Evolutionary conservation across 352 stramenopile species (phyloP).

Genomic region (Pythium guiyangense): DNA sequence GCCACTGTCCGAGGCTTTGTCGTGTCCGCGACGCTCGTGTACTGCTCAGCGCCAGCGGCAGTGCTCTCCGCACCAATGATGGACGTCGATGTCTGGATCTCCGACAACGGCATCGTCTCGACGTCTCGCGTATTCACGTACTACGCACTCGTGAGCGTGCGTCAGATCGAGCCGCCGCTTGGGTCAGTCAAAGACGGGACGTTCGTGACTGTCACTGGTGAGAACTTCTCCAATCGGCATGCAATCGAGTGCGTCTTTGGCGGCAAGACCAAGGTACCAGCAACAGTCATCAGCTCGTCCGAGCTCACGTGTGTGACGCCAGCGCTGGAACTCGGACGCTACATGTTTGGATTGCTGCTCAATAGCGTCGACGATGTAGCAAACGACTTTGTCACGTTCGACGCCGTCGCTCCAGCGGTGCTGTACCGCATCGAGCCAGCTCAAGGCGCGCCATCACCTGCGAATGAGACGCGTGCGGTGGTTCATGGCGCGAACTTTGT

Average conservation of each 20-base stretch:
- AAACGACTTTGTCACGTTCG: conserved; percentile 29
- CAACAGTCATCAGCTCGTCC: conserved; percentile 5
- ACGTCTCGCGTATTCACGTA: conserved; percentile 18
- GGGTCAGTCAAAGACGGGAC: conserved; percentile 30
- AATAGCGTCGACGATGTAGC: conserved; percentile 10
- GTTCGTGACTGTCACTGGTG: conserved; percentile 15
- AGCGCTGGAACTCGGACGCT: conserved; percentile 17
- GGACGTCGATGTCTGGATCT: conserved; percentile 29
- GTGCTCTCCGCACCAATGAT: conserved; percentile 1
- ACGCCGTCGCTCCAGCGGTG: conserved; percentile 26
- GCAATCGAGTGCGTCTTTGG: conserved; percentile 32
- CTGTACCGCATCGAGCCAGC: conserved; percentile 23
- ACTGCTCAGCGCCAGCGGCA: conserved; percentile 21
- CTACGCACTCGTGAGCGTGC: conserved; percentile 14
- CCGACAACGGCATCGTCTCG: conserved; percentile 23
- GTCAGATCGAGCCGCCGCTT: conserved; percentile 17
- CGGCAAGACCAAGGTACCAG: conserved; percentile 5
- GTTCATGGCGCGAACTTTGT: conserved; percentile 46
- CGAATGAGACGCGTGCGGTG: conserved; percentile 18
- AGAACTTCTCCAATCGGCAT: conserved; percentile 18
- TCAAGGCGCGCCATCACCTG: conserved; percentile 18
- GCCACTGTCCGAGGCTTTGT: conserved; percentile 12
- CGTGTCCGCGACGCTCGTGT: conserved; percentile 17
- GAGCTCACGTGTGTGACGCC: conserved; percentile 22
- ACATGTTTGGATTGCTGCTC: conserved; percentile 28